These are phyloP conservation scores for Penicillium bovifimosum DNA, from an alignment of 495 filamentous ascomycete species.

Conservation along the genomic window DNA sequence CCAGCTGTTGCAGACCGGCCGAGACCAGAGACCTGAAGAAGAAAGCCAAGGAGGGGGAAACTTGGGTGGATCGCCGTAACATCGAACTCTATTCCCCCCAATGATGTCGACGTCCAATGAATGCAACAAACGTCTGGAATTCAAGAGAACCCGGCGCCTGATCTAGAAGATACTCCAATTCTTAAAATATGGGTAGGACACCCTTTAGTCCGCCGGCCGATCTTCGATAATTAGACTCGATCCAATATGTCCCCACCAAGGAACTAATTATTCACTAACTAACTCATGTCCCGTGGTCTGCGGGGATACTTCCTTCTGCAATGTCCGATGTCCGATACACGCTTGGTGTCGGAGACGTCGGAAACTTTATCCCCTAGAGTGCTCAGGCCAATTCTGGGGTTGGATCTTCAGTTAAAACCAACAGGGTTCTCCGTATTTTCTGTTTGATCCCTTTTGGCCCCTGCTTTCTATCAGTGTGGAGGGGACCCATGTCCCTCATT, in stretches of 20 bases:
- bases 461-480: conserved; percentile 4
- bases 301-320: neutral
- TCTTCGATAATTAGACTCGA: conserved; percentile 12
- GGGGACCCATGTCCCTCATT: conserved; percentile 5
- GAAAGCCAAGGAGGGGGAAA: too few species aligned
- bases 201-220: neutral
- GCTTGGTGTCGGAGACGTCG: neutral
- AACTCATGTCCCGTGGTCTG: too few species aligned
- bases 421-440: conserved; percentile 2
- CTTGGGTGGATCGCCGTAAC: too few species aligned
- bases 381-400: conserved; percentile 3
- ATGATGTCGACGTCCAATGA: too few species aligned
- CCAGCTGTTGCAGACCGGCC: neutral
- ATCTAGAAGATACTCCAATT: neutral
- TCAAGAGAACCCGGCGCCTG: too few species aligned
- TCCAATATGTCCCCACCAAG: conserved; percentile 12
- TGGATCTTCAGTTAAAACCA: conserved; percentile 18
- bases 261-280: neutral
- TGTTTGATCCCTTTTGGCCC: neutral
- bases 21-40: neutral
- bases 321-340: too few species aligned
- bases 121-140: too few species aligned
- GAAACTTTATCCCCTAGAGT: conserved; percentile 10
- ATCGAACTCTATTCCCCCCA: too few species aligned
- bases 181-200: neutral